These are phyloP conservation scores for Fomitopsis pulvina DNA, from an alignment of 768 basidiomycete genomes.

Conservation along the genomic window DNA sequence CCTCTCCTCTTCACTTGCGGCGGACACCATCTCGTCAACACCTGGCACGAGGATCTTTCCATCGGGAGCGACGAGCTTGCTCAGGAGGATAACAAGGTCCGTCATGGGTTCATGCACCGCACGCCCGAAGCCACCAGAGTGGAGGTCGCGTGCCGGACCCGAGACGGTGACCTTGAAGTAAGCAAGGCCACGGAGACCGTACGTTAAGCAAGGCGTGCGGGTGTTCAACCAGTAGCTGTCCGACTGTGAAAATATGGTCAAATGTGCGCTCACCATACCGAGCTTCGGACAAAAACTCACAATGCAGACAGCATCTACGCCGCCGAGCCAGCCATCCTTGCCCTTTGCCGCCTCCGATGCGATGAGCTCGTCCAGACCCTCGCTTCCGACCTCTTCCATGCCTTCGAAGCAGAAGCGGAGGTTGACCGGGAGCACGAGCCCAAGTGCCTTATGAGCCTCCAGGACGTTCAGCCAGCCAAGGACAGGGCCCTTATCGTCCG, in stretches of 20 bases:
- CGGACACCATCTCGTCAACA: conserved; percentile 76
- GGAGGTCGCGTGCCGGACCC: conserved; percentile 83
- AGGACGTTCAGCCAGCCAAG: conserved; percentile 88
- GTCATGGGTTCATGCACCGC: conserved; percentile 92
- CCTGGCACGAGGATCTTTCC: conserved; percentile 90
- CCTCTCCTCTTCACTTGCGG: conserved; percentile 69
- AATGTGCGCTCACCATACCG: neutral
- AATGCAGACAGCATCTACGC: conserved; percentile 91
- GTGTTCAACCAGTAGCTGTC: conserved; percentile 95
- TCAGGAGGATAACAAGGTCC: conserved; percentile 78
- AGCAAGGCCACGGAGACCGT: conserved; percentile 81
- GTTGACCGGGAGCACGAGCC: conserved; percentile 79
- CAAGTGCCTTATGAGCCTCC: conserved; percentile 68
- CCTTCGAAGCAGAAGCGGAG: conserved; percentile 91
- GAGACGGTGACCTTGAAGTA: conserved; percentile 82
- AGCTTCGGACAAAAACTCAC: conserved; percentile 33
- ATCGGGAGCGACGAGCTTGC: conserved; percentile 70
- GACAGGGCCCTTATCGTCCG: conserved; percentile 89
- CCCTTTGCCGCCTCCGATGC: conserved; percentile 62
- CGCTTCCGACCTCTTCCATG: conserved; percentile 94
- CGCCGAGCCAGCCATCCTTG: conserved; percentile 69
- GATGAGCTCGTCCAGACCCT: conserved; percentile 87
- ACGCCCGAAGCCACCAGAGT: conserved; percentile 83
- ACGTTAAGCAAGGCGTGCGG: conserved; percentile 75
- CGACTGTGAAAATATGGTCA: conserved; percentile 37